Evolutionary conservation across 2,329 filamentous ascomycete species (phyloP), one percentile per base, ranked within the genome.

Genomic region (Penicillium glabrum): DNA sequence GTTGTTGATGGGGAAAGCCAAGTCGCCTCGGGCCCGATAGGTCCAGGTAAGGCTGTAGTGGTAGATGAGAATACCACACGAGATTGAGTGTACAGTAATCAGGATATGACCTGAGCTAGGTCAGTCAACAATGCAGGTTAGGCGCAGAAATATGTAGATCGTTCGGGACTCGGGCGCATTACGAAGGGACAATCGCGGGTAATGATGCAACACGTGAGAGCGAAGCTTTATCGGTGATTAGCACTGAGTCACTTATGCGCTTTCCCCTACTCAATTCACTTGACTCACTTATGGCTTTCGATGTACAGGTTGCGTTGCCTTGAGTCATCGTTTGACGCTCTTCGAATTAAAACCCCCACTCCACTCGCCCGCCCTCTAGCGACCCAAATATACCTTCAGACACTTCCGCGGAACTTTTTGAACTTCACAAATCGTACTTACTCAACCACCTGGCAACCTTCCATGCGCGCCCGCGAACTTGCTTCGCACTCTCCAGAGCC

Each of bases 171-270:
- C 35, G 48, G 44, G 51, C 52, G 54, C 51, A 59, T 53, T 48
- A 46, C 21, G 5, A 27, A 43, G 4, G 43, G 16, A 48, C 47
- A 59, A 26, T 51, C 49, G 52, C 55, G 50, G 53, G 50, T 59
- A 55, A 57, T 63, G 61, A 66, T 65, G 59, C 63, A 62, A 65
- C 64, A 67, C 64, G 64, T 67, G 64, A 67, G 63, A 29, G 26
- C 39, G 33, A 45, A 58, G 53, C 63, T 61, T 57, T 61, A 61
- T 66, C 62, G 54, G 44, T 54, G 57, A 64, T 65, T 46, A 59
- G 46, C 37, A 49, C 53, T 63, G 54, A 62, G 37, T 54, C 45
- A 49, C 35, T 33, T 19, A 23, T 58, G n/a, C 26, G 35, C 29
- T 21, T 33, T 26, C 23, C 39, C 9, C 33, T 14, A 26, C 19